Conservation (phyloP, 2,329 filamentous ascomycete species). For the Paecilomyces variotii region DNA sequence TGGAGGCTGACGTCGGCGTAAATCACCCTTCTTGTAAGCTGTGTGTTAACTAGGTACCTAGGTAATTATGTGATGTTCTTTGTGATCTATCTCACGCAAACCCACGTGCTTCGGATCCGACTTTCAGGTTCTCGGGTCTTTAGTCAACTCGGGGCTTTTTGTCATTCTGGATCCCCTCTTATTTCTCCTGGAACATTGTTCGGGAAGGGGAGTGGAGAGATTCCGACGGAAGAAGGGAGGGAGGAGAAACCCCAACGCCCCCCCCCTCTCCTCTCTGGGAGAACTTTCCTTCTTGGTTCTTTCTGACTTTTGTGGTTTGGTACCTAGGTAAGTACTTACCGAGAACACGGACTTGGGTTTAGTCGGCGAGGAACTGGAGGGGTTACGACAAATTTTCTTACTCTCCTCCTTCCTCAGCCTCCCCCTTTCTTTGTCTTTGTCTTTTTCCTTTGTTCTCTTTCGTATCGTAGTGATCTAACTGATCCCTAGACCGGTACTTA, state of each 20-base stretch:
- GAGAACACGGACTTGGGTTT: not conserved
- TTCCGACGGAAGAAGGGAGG: too few species aligned
- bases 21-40: not conserved
- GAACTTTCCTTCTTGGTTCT: not conserved
- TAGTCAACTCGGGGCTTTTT: not conserved
- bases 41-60: too few species aligned
- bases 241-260: too few species aligned
- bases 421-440: not conserved
- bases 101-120: not conserved
- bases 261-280: not conserved
- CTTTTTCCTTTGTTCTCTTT: not conserved
- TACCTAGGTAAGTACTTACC: not conserved
- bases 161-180: not conserved
- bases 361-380: not conserved
- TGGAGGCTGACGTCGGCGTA: not conserved
- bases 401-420: not conserved
- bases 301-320: not conserved
- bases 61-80: not conserved
- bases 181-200: not conserved
- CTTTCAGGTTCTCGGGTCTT: not conserved
- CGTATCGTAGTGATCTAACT: too few species aligned
- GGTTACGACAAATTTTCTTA: not conserved
- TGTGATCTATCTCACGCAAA: not conserved
- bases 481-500: too few species aligned
- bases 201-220: not conserved